A percentile compares a stretch with the other conserved stretches of the same genome.
Conservation (phyloP, 2,329 filamentous ascomycete species). For the Microthyrium microscopicum region DNA sequence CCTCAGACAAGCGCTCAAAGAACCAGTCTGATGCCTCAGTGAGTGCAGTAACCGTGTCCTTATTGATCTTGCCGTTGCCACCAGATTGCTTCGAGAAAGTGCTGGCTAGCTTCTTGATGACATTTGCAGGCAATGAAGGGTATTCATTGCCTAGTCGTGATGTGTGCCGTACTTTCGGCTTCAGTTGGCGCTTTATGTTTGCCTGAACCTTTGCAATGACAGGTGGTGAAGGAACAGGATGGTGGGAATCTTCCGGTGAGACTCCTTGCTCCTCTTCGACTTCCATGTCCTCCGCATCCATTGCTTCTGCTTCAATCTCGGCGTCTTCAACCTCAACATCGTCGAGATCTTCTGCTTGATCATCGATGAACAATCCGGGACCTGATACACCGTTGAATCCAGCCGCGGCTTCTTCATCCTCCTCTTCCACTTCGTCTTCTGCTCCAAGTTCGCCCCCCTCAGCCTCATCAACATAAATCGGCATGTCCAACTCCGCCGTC, state of each 20-base stretch:
- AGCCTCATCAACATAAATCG: conserved; percentile 5
- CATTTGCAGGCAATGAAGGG: conserved; percentile 52
- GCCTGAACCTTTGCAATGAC: conserved; percentile 12
- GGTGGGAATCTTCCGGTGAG: conserved; percentile 1
- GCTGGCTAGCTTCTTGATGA: conserved; percentile 57
- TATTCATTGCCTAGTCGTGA: conserved; percentile 63
- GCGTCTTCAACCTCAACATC: conserved; percentile 6
- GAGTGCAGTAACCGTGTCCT: conserved; percentile 58
- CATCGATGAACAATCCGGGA: conserved; percentile 21
- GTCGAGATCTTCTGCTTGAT: conserved; percentile 8
- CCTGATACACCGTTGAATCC: conserved; percentile 14
- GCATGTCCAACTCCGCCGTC: conserved; percentile 6
- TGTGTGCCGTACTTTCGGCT: conserved; percentile 34
- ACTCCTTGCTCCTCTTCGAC: conserved; percentile 3
- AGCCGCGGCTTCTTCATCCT: conserved; percentile 17
- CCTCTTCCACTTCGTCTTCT: conserved; percentile 17
- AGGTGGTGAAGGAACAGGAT: conserved; percentile 15
- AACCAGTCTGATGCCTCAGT: conserved; percentile 79
- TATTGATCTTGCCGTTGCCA: conserved; percentile 50
- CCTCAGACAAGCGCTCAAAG: conserved; percentile 73
- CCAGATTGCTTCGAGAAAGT: conserved; percentile 53
- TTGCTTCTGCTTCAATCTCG: conserved; percentile 5
- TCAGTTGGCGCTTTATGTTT: conserved; percentile 12
- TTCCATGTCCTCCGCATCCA: conserved; percentile 3
- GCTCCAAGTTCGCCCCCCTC: conserved; percentile 15